phyloP scores from a whole-genome alignment of 768 basidiomycete genomes.

The Baorangia bicolor region DNA sequence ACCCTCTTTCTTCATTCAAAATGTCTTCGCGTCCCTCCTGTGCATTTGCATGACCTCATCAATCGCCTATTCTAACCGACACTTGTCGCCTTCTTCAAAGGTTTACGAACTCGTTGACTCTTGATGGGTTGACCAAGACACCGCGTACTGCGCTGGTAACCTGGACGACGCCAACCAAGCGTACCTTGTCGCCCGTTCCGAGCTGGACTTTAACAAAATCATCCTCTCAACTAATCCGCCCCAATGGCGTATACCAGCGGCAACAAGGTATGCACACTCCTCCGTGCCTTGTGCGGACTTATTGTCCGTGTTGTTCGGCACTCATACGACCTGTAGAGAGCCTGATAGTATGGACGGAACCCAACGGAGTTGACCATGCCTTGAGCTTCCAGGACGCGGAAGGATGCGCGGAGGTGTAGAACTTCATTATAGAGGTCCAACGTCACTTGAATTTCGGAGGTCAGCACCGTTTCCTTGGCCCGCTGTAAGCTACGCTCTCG shows the following conservation, averaged over 20 bases:
- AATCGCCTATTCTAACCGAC: slow-evolving; percentile 30
- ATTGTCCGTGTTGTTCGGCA: slow-evolving; percentile 6
- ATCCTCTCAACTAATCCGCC: slow-evolving; percentile 81
- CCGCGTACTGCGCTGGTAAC: slow-evolving; percentile 93
- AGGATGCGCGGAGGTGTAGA: slow-evolving; percentile 96
- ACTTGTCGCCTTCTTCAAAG: slow-evolving; percentile 42
- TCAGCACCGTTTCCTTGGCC: slow-evolving; percentile 38
- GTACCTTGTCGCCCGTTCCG: slow-evolving; percentile 80
- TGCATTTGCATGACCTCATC: slow-evolving; percentile 34
- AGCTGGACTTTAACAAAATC: slow-evolving; percentile 66
- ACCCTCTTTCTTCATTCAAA: slow-evolving; percentile 15
- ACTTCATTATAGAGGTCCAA: slow-evolving; percentile 91
- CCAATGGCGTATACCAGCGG: slow-evolving; percentile 81
- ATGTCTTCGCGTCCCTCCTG: slow-evolving; percentile 12
- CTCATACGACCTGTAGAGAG: slow-evolving; percentile 62
- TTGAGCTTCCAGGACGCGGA: slow-evolving; percentile 96
- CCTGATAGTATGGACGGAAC: slow-evolving; percentile 98
- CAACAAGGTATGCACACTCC: slow-evolving; percentile 66
- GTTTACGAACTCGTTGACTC: slow-evolving; percentile 93
- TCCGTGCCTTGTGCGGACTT: neutral
- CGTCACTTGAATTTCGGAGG: slow-evolving; percentile 70
- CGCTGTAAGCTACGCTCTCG: too few relatives aligned
- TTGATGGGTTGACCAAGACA: slow-evolving; percentile 95
- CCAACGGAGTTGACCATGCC: slow-evolving; percentile 91
- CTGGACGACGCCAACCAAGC: slow-evolving; percentile 77